phyloP scores from a whole-genome alignment of 495 filamentous ascomycete species.

The Penicillium canescens region DNA sequence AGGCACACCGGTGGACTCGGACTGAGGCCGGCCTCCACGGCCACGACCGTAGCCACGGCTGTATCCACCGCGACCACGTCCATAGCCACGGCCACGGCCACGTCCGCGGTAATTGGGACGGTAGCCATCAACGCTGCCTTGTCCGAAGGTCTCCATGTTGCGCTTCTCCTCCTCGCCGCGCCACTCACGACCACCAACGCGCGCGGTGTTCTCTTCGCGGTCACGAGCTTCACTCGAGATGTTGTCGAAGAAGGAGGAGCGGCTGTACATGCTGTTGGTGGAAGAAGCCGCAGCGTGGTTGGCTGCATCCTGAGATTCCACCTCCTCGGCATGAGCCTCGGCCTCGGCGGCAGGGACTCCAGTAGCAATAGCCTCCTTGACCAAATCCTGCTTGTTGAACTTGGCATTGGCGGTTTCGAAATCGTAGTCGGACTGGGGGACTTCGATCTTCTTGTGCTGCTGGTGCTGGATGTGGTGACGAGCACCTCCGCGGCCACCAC shows the following conservation, averaged over 20 bases:
- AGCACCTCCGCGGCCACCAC: conserved; percentile 57
- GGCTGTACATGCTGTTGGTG: conserved; percentile 64
- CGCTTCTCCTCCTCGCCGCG: conserved; percentile 88
- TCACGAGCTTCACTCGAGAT: conserved; percentile 93
- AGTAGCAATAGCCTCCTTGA: conserved; percentile 83
- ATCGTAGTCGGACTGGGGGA: conserved; percentile 88
- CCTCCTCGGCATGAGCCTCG: conserved; percentile 32
- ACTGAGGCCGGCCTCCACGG: conserved; percentile 36
- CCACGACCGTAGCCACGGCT: conserved; percentile 30
- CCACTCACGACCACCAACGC: conserved; percentile 84
- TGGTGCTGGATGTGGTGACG: conserved; percentile 56
- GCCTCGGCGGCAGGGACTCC: conserved; percentile 67
- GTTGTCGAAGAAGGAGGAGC: conserved; percentile 93
- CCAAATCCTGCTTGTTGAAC: conserved; percentile 96
- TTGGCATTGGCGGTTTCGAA: conserved; percentile 92
- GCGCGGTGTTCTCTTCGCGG: conserved; percentile 69
- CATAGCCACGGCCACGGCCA: conserved; percentile 54
- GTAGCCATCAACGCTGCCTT: conserved; percentile 90
- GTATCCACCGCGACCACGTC: conserved; percentile 63
- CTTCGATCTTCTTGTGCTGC: conserved; percentile 70
- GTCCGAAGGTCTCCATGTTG: conserved; percentile 98
- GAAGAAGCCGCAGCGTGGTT: conserved; percentile 22
- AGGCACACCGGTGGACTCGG: conserved; percentile 45
- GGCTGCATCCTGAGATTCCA: conserved; percentile 35
- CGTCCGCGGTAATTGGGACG: conserved; percentile 71